Evolutionary conservation across 2,329 filamentous ascomycete genomes (phyloP), one percentile per base, ranked within the genome.

Genomic region (Phoma sp.): DNA sequence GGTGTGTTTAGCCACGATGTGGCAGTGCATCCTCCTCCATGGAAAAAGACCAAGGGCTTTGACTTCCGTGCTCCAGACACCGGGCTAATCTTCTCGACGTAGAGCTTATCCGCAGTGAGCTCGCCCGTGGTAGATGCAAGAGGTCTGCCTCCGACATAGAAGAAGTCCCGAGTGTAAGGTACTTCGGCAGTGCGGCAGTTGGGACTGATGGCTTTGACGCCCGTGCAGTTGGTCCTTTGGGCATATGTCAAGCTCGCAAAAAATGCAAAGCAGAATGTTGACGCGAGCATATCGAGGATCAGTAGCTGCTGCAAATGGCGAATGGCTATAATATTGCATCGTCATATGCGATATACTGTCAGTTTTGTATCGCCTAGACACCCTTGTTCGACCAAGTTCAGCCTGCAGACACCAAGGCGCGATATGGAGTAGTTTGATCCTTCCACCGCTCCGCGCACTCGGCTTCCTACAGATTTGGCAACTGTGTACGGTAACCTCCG

Each of bases 21-120:
- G 44, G 38, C 50, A 21, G 46, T 57, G 6, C 53, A 57, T 17
- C 55, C 59, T 39, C 60, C 62, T 21, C 55, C 60, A 38, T 58
- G 58, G 36, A 61, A 59, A 24, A 62, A 62, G 31, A 62, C 57
- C 13, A 64, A 31, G 4, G 62, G 57, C 22, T 47, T 52, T 19
- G 60, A 32, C 27, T 55, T 40, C 24, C 24, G 29, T 13, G 33
- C 19, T 13, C 41, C 32, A 8, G 31, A 32, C 10, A 39, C 17
- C 3, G 57, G 49, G n/a, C 33, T 40, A 9, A 60, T 33, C 24
- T 57, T 60, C 32, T 57, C 57, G 17, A 60, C 53, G 27, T 60
- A 60, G 48, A 60, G 47, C 48, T 60, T 46, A 31, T 57, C 54
- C 6, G 51, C 43, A 15, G 44, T 51, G 3, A 56, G 17, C 10